A percentile compares a stretch with the other conserved stretches of the same genome.
Evolutionary conservation across 2,329 filamentous ascomycete species (phyloP).

Genomic region (Xenosphaeropsis pyriputrescens): DNA sequence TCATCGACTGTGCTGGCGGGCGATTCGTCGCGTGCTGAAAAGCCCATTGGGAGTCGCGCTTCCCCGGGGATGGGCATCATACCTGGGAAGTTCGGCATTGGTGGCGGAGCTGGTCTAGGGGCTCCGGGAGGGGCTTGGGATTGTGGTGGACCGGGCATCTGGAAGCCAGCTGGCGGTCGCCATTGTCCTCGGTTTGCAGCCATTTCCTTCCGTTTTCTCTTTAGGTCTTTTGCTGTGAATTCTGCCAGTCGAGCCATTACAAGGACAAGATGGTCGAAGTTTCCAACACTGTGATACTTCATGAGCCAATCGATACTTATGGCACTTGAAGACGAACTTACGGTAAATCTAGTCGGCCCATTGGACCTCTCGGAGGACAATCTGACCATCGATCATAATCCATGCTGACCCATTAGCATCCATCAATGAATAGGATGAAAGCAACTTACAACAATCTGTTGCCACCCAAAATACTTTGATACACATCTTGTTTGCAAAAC

Average conservation of each 20-base stretch:
- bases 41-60: slow-evolving; percentile 16
- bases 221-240: slow-evolving; percentile 64
- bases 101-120: neutral
- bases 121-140: neutral
- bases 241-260: slow-evolving; percentile 66
- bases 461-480: slow-evolving; percentile 79
- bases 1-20: slow-evolving; percentile 7
- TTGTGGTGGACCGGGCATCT: slow-evolving; percentile 2
- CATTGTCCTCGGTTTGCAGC: slow-evolving; percentile 30
- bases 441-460: slow-evolving; percentile 68
- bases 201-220: slow-evolving; percentile 59
- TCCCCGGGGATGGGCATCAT: slow-evolving; percentile 14
- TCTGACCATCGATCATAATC: slow-evolving; percentile 66
- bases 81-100: slow-evolving; percentile 14
- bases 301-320: slow-evolving; percentile 6
- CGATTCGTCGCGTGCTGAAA: slow-evolving; percentile 7
- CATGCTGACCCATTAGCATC: slow-evolving; percentile 26
- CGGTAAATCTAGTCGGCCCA: slow-evolving; percentile 63
- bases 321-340: slow-evolving; percentile 22
- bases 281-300: slow-evolving; percentile 54
- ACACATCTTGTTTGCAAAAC: slow-evolving; percentile 88
- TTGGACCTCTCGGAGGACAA: slow-evolving; percentile 69
- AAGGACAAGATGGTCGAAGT: slow-evolving; percentile 76
- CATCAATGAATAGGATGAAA: neutral
- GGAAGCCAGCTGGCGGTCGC: slow-evolving; percentile 12